Evolutionary conservation across 768 basidiomycete genomes (phyloP).

Genomic region (Russula brevipes): DNA sequence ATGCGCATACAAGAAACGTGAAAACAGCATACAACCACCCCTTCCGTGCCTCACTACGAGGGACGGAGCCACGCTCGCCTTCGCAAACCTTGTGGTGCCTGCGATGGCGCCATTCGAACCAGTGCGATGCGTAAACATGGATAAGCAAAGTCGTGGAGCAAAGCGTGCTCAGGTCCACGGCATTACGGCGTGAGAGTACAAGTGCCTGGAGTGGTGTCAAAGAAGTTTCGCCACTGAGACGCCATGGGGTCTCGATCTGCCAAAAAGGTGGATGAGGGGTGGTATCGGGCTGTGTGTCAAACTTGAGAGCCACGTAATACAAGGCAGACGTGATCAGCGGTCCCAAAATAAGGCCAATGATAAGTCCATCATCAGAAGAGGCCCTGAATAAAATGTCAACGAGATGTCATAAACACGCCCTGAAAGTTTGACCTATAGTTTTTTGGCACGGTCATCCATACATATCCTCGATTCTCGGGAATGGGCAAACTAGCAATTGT

Average conservation of each 20-base stretch:
- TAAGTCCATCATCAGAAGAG: conserved; percentile 77
- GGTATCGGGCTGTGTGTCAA: conserved; percentile 28
- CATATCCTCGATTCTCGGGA: conserved; percentile 58
- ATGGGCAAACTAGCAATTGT: conserved; percentile 29
- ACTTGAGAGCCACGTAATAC: conserved; percentile 46
- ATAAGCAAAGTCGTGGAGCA: conserved; percentile 75
- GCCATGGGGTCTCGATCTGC: conserved; percentile 70
- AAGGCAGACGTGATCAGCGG: conserved; percentile 74
- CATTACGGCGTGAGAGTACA: conserved; percentile 62
- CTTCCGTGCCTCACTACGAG: conserved; percentile 62
- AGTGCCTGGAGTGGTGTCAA: conserved; percentile 50
- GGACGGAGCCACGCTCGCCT: conserved; percentile 70
- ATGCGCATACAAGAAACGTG: conserved; percentile 47
- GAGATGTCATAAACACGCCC: background rate
- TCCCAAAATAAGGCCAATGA: conserved; percentile 78
- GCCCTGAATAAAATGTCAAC: conserved; percentile 43
- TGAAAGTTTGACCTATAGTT: conserved; percentile 58
- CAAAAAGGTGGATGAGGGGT: conserved; percentile 52
- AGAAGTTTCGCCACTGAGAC: conserved; percentile 42
- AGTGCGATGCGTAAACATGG: conserved; percentile 75
- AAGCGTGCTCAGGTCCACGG: conserved; percentile 75
- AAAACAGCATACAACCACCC: conserved; percentile 63
- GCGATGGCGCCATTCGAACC: conserved; percentile 55
- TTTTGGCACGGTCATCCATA: conserved; percentile 90
- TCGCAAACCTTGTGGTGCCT: conserved; percentile 44